Conservation (phyloP, 176 grass and related monocot species). For the Aegilops tauschii region DNA sequence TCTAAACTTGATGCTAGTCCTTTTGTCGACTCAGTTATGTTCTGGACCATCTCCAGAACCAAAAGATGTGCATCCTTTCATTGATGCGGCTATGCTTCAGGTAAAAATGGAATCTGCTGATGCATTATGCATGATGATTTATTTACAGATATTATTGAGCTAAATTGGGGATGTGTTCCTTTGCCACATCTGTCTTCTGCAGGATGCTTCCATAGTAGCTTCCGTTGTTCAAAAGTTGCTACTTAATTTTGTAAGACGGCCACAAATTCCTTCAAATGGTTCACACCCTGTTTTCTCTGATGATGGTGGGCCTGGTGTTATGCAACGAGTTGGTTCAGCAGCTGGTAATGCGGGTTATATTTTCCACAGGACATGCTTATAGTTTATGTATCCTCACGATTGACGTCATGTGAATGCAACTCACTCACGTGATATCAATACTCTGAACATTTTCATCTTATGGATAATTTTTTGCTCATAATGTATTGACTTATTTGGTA, state of each 20-base stretch:
- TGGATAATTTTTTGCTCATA: constrained; percentile 1
- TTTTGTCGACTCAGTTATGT: constrained; percentile 97
- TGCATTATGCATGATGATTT: background rate
- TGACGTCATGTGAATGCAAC: background rate
- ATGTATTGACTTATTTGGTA: background rate
- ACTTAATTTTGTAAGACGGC: constrained; percentile 75
- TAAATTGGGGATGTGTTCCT: constrained; percentile 36
- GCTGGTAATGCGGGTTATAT: constrained; percentile 60
- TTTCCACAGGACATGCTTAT: constrained; percentile 5
- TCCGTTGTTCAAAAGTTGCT: constrained; percentile 71
- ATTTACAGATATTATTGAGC: background rate
- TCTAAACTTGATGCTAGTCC: constrained; percentile 90
- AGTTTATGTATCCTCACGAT: constrained; percentile 20
- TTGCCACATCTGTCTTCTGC: constrained; percentile 37
- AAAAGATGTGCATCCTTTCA: constrained; percentile 94
- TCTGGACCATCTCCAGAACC: constrained; percentile 88
- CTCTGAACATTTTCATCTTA: background rate
- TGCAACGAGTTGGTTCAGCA: constrained; percentile 85
- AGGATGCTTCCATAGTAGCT: constrained; percentile 65
- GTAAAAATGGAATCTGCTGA: constrained; percentile 43
- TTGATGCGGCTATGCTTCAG: constrained; percentile 92
- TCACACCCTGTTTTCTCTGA: constrained; percentile 68
- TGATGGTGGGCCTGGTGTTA: constrained; percentile 68
- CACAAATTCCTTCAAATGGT: constrained; percentile 61
- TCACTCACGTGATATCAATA: background rate